Conservation (phyloP, 306 rosid species). For the Fragaria iinumae region DNA sequence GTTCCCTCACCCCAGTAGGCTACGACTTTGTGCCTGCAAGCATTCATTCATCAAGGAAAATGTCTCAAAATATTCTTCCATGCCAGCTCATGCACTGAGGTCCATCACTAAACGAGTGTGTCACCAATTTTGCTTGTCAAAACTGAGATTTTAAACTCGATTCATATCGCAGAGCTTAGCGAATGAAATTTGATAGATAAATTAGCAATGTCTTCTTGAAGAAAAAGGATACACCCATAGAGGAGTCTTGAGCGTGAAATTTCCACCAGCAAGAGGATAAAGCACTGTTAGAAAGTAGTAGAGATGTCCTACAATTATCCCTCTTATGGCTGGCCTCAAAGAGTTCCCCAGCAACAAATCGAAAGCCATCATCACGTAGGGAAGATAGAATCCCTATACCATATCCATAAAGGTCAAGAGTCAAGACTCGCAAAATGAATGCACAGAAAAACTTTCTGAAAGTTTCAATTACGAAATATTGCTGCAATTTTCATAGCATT, state of each 20-base stretch:
- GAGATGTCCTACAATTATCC: conserved; percentile 67
- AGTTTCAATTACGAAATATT: neutral
- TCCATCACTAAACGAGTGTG: neutral
- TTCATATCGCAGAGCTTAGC: neutral
- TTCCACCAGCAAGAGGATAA: conserved; percentile 73
- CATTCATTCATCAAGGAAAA: conserved; percentile 31
- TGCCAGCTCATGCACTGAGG: neutral
- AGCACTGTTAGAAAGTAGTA: conserved; percentile 75
- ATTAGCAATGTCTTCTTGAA: neutral
- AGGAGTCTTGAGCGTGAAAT: conserved; percentile 57
- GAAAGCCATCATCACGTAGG: conserved; percentile 56
- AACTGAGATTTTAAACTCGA: neutral
- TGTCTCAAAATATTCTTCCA: neutral
- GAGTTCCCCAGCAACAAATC: conserved; percentile 52
- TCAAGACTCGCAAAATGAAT: neutral
- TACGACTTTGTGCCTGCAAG: conserved; percentile 55
- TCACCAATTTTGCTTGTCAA: neutral
- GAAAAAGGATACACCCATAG: conserved; percentile 64
- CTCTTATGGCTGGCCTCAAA: conserved; percentile 44
- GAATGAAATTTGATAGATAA: neutral
- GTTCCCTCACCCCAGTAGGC: conserved; percentile 76
- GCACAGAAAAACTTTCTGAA: neutral
- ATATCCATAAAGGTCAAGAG: neutral
- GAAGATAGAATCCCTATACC: conserved; percentile 70
- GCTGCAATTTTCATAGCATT: neutral